Evolutionary conservation across 805 yeast genomes (phyloP), one percentile per base, ranked within the genome.

Genomic region (Candida arabinofermentans): DNA sequence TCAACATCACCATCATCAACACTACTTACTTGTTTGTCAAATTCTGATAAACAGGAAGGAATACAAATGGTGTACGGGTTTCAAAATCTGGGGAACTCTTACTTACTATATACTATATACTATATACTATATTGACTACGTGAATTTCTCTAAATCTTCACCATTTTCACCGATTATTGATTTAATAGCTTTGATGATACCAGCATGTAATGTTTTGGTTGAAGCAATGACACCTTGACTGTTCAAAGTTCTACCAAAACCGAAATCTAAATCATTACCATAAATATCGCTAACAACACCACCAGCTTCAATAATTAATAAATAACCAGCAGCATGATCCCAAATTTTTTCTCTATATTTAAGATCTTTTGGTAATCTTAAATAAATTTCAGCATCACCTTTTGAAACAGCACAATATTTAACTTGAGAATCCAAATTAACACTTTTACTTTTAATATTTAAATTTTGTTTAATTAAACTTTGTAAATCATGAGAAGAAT

Each of bases 291-390:
- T 79, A 10, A 93, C 98, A 37, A 70, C 61, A 6, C 99, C 99
- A 33, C 97, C 97, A 53, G 95, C 85, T 63, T 95, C 99, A 27
- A 75, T 72, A 35, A 95, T 81, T 46, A 93, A 73, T 12, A 91
- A 71, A 55, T 85, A 83, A 3, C 99, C 99, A 2, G 97, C 95
- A 16, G 98, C 98, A 62, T 93, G 99, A 65, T 93, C 99, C 98
- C 99, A 93, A 46, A 93, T 89, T 65, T 93, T 93, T 61, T 93
- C 99, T 54, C 86, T 75, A 61, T 90, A 93, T 3, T 75, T 65
- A 39, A 79, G 70, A 50, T 74, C 79, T 35, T 82, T 78, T 12
- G 99, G 99, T 44, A 95, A 67, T 52, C 99, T 81, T 46, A 93
- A 70, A 55, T 95, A 93, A 12, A 93, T 75, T 54, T 93, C 97